Conservation (phyloP, 1,139 yeast genomes). For the Scheffersomyces titani region DNA sequence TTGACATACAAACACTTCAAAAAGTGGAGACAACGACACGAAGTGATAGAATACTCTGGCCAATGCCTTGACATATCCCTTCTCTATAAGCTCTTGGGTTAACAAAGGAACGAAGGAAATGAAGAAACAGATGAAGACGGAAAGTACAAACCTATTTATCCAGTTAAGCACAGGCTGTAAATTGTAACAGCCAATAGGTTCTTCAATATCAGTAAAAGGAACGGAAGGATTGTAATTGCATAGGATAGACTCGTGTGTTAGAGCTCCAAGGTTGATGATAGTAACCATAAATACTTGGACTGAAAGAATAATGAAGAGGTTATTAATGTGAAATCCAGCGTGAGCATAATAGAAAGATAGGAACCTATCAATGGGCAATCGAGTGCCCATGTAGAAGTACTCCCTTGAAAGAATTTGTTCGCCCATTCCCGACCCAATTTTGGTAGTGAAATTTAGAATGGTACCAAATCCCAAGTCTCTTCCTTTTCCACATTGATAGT, state of each 20-base stretch:
- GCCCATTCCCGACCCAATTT: slow-evolving; percentile 96
- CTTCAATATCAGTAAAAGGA: slow-evolving; percentile 60
- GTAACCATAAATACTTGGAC: slow-evolving; percentile 71
- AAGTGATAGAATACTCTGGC: slow-evolving; percentile 64
- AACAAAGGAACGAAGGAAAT: slow-evolving; percentile 80
- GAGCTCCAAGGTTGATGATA: slow-evolving; percentile 65
- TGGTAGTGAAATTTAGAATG: slow-evolving; percentile 79
- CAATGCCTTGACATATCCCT: slow-evolving; percentile 67
- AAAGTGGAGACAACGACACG: slow-evolving; percentile 73
- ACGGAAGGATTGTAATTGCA: slow-evolving; percentile 57
- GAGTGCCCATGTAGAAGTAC: slow-evolving; percentile 79
- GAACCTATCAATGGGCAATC: slow-evolving; percentile 76
- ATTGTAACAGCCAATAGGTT: slow-evolving; percentile 76
- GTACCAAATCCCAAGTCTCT: slow-evolving; percentile 87
- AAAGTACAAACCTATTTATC: slow-evolving; percentile 78
- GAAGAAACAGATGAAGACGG: slow-evolving; percentile 81
- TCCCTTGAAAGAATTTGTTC: slow-evolving; percentile 86
- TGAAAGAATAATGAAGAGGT: slow-evolving; percentile 74
- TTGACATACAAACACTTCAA: slow-evolving; percentile 87
- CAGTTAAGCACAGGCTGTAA: slow-evolving; percentile 74
- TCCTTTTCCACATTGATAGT: slow-evolving; percentile 90
- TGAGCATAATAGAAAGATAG: slow-evolving; percentile 88
- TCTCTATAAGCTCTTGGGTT: slow-evolving; percentile 77
- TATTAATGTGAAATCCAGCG: slow-evolving; percentile 87
- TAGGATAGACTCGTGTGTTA: slow-evolving; percentile 58